A percentile compares a stretch with the other conserved stretches of the same genome.
phyloP scores from a whole-genome alignment of 2,329 filamentous ascomycete species.

The Didymella arachidicola region DNA sequence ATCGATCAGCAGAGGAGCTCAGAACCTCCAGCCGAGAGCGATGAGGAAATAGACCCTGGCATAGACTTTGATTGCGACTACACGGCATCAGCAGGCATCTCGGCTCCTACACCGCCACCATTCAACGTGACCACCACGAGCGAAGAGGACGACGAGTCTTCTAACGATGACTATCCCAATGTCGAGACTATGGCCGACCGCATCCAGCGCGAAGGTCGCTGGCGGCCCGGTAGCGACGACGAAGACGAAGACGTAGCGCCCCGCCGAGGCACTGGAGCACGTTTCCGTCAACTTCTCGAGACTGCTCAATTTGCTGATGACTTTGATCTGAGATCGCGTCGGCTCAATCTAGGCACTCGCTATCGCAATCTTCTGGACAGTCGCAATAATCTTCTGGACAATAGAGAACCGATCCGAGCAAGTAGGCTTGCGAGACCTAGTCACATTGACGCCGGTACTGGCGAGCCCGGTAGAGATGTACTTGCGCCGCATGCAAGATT shows the following conservation, averaged over 20 bases:
- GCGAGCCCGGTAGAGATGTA: conserved; percentile 48
- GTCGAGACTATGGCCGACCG: conserved; percentile 52
- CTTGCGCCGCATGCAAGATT: conserved; percentile 81
- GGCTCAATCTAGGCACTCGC: conserved; percentile 12
- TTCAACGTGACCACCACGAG: conserved; percentile 53
- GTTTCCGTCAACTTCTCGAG: conserved; percentile 34
- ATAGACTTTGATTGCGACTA: conserved; percentile 42
- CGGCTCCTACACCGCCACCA: conserved; percentile 49
- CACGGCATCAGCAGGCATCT: conserved; percentile 38
- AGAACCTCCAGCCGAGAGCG: conserved; percentile 18
- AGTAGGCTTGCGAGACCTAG: conserved; percentile 42
- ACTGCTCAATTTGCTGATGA: conserved; percentile 46
- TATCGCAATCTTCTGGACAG: conserved; percentile 15
- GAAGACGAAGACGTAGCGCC: conserved; percentile 47
- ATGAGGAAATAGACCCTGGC: conserved; percentile 36
- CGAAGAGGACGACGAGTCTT: conserved; percentile 44
- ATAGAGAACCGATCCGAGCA: conserved; percentile 41
- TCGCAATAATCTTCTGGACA: conserved; percentile 5
- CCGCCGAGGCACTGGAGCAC: conserved; percentile 34
- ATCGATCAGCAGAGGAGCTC: conserved; percentile 13
- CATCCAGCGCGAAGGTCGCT: conserved; percentile 49
- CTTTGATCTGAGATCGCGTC: conserved; percentile 11
- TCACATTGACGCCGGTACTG: conserved; percentile 37
- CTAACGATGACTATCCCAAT: conserved; percentile 50
- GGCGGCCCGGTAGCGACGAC: conserved; percentile 49